Evolutionary conservation across 805 yeast genomes (phyloP), one percentile per base, ranked within the genome.

Genomic region (Teunomyces cretensis): DNA sequence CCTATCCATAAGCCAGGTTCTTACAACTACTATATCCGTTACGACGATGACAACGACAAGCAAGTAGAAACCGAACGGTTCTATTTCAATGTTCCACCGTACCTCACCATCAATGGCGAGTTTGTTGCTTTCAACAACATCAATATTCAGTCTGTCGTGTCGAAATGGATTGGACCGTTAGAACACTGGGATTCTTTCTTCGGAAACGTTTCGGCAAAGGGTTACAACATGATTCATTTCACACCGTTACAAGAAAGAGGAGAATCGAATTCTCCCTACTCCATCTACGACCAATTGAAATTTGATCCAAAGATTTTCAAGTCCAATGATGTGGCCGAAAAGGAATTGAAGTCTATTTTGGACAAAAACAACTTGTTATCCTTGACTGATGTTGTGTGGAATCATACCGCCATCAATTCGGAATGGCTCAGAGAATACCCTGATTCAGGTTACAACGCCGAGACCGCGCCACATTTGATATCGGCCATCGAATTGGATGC

Each of bases 171-270:
- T 68, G 97, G 97, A 1, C 76, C 80, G 1, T 61, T 74, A 28
- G 60, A 62, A 1, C 64, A 78, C 11, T 92, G 98, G 98, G 79
- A 80, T 45, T 61, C 66, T 1, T 69, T 86, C 45, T 86, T 92
- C 47, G 61, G 63, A 1, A 77, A 78, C 38, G 77, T 92, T 37
- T 67, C 83, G 12, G 61, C 67, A 7, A 94, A 94, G 64, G 91
- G 94, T 15, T 92, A 92, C 70, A 94, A 94, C 64, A 88, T 92
- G 97, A 73, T 94, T 36, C 99, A 92, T 70, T 92, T 92, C 63
- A 91, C 97, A 5, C 99, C 99, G 0, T 72, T 92, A 54, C 97
- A 92, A 65, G 69, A 83, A 51, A 76, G 98, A 45, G 99, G 99
- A 28, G 85, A 76, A 49, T 87, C 96, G 1, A 79, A 91, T 62